A percentile compares a stretch with the other conserved stretches of the same genome.
phyloP scores from a whole-genome alignment of 1,139 yeast genomes.

The Saccharomyces hybrid region DNA sequence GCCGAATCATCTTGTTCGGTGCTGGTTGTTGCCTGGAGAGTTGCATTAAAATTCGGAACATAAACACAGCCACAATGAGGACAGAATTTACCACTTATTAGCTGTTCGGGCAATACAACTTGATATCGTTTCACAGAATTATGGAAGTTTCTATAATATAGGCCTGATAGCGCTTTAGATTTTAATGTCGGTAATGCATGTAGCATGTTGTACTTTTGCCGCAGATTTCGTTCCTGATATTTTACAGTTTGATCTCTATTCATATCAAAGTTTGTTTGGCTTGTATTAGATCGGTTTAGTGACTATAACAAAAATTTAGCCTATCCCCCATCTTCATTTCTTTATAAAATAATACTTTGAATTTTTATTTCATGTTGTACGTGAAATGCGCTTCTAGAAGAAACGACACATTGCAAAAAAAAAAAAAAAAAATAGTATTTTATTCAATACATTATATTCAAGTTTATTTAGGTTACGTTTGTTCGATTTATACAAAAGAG shows the following conservation, averaged over 20 bases:
- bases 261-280: conserved; percentile 6
- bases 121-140: conserved; percentile 28
- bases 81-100: conserved; percentile 37
- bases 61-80: conserved; percentile 39
- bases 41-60: conserved; percentile 42
- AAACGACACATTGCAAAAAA: neutral
- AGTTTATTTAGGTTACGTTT: neutral
- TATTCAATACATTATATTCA: neutral
- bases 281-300: neutral
- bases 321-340: neutral
- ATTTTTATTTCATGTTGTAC: neutral
- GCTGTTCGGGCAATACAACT: conserved; percentile 20
- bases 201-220: conserved; percentile 26
- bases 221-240: conserved; percentile 24
- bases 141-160: conserved; percentile 27
- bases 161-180: conserved; percentile 24
- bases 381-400: neutral
- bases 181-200: conserved; percentile 23
- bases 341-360: neutral
- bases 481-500: neutral
- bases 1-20: neutral
- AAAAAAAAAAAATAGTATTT: neutral
- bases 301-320: neutral
- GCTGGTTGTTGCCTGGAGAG: conserved; percentile 11
- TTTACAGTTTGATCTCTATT: conserved; percentile 25